phyloP scores from a whole-genome alignment of 345 rosid genomes.

The Salix dunnii region DNA sequence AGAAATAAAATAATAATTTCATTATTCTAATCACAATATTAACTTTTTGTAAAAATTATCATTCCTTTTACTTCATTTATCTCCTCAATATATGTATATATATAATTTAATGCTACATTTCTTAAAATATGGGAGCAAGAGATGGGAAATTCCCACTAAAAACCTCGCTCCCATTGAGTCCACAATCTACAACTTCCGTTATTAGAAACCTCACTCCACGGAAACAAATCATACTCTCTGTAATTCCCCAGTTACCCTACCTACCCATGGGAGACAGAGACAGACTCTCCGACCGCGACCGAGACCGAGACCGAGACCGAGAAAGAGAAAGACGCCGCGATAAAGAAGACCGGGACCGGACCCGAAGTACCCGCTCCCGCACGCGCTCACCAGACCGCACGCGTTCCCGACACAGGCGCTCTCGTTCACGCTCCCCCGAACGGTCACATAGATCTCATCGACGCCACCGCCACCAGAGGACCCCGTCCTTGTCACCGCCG shows the following conservation, averaged over 20 bases:
- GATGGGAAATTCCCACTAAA: too few species aligned
- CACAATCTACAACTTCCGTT: neutral
- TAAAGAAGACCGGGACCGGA: slow-evolving; percentile 42
- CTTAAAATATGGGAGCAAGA: too few species aligned
- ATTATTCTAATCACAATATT: too few species aligned
- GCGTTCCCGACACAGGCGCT: slow-evolving; percentile 44
- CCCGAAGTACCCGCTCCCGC: slow-evolving; percentile 62
- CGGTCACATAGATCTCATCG: slow-evolving; percentile 43
- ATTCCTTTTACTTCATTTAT: too few species aligned
- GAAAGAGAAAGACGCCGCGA: slow-evolving; percentile 32
- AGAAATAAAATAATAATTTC: too few species aligned
- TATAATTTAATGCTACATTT: too few species aligned
- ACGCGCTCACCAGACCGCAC: slow-evolving; percentile 52
- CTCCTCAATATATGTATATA: too few species aligned
- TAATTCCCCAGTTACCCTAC: neutral
- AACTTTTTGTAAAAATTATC: too few species aligned
- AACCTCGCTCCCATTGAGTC: neutral
- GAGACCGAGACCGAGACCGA: slow-evolving; percentile 37
- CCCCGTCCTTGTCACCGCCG: slow-evolving; percentile 57
- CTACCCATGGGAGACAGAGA: slow-evolving; percentile 15
- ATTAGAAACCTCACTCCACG: neutral
- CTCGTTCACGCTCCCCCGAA: slow-evolving; percentile 55
- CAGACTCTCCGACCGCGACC: slow-evolving; percentile 16
- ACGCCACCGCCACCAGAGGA: slow-evolving; percentile 48
- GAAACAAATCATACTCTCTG: neutral